A percentile compares a stretch with the other conserved stretches of the same genome.
Conservation (phyloP, 345 rosid species). For the Rubroshorea leprosula region DNA sequence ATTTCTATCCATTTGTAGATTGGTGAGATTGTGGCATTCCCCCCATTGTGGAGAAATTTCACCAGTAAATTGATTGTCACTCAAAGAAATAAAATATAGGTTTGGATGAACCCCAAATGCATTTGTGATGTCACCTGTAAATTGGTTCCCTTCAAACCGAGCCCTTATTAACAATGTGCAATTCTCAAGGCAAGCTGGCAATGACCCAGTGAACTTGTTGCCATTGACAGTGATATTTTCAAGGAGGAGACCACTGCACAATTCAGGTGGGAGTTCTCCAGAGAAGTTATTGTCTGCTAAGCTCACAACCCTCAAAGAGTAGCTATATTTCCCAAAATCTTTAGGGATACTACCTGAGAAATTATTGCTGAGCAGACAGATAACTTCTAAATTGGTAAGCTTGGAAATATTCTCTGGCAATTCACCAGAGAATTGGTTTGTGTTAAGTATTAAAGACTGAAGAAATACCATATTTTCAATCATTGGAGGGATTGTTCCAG, state of each 20-base stretch:
- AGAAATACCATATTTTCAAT: conserved; percentile 44
- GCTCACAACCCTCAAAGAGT: conserved; percentile 29
- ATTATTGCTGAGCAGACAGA: conserved; percentile 42
- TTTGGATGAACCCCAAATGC: conserved; percentile 46
- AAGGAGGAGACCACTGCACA: conserved; percentile 42
- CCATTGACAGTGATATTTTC: conserved; percentile 28
- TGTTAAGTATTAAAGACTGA: conserved; percentile 30
- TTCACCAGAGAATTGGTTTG: conserved; percentile 45
- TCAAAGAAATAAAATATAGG: conserved; percentile 36
- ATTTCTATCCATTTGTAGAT: conserved; percentile 44
- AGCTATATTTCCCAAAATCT: conserved; percentile 50
- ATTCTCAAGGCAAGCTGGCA: conserved; percentile 53
- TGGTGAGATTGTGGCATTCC: conserved; percentile 45
- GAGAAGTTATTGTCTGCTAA: conserved; percentile 55
- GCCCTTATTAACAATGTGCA: conserved; percentile 33
- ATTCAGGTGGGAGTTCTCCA: conserved; percentile 50
- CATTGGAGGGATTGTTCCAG: conserved; percentile 49
- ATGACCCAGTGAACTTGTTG: conserved; percentile 49
- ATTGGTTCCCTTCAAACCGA: conserved; percentile 43
- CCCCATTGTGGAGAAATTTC: conserved; percentile 56
- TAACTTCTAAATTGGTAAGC: conserved; percentile 22
- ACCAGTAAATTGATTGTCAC: conserved; percentile 45
- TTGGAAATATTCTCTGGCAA: conserved; percentile 45
- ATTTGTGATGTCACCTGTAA: conserved; percentile 48
- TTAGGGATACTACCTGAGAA: conserved; percentile 46